Base-by-base conservation (phyloP, 441 rosid genomes). In the Gossypium armourianum region DNA sequence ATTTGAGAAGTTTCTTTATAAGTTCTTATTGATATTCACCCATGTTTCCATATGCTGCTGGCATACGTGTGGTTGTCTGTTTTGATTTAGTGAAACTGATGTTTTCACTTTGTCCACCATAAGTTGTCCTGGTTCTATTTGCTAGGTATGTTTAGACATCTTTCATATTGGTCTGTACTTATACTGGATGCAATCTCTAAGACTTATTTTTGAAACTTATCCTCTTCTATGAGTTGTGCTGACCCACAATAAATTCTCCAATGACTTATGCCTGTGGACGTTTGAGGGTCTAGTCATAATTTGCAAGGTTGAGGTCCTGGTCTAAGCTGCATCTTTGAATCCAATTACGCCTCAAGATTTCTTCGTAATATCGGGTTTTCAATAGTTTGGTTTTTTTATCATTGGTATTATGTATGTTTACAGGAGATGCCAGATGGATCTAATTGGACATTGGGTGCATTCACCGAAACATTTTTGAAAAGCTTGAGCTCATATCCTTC, bases 401-500 rank as follows among this genome's bases (percentile, higher is more conserved):
- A 4, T 32, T 59, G 6, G 45, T 47, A 7, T 49, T 74, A 29
- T 66, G 40, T 29, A 50, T 9, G 28, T 63, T 72, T 69, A 49
- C 83, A 90, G 96, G 87, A 76, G 72, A 21, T 47, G 19, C 78
- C 72, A 56, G 82, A 73, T 73, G 86, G 84, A 49, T 72, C 85
- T 70, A 50, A 75, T 58, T 91, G 97, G 98, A 85, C 82, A 65
- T 67, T 93, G 82, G 89, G 87, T 73, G 74, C 61, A 64, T 93
- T 93, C 79, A 85, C 82, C 0, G 76, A 83, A 74, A 52, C 79
- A 17, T 90, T 87, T 80, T 73, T 83, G 68, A 81, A 61, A 72
- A 81, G 75, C 70, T 82, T 93, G 63, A 82, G 67, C 28, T 90
- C 96, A 93, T 94, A 94, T 91, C 98, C 97, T 93, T 90, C 73